Percentiles rank a stretch among this genome's conserved stretches.
phyloP scores from a whole-genome alignment of 2,329 filamentous ascomycete genomes.

The Penicillium sp. region DNA sequence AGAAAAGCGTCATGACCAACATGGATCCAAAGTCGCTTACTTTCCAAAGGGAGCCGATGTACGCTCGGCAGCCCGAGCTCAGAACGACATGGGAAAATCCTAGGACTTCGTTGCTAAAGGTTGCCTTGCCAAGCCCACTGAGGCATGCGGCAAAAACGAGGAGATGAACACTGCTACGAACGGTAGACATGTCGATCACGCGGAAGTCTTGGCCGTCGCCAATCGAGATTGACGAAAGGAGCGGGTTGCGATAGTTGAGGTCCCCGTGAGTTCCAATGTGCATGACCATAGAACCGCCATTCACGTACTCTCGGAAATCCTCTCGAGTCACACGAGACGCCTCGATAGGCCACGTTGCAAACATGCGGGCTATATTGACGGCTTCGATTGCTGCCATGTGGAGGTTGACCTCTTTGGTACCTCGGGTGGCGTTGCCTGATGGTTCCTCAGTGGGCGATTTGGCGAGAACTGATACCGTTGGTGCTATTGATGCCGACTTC shows the following conservation, averaged over 20 bases:
- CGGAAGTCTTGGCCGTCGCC: constrained; percentile 28
- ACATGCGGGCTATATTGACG: constrained; percentile 27
- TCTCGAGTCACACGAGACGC: constrained; percentile 24
- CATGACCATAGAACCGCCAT: constrained; percentile 23
- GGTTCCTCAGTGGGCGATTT: constrained; percentile 17
- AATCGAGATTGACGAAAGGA: constrained; percentile 29
- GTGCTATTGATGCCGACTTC: constrained; percentile 12
- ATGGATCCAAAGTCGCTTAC: constrained; percentile 30
- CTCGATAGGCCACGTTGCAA: constrained; percentile 29
- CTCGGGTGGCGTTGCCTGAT: not conserved
- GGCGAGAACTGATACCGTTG: constrained; percentile 27
- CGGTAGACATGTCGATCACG: constrained; percentile 26
- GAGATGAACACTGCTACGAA: constrained; percentile 23
- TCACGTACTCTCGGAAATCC: constrained; percentile 23
- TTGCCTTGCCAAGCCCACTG: constrained; percentile 26
- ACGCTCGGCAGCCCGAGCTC: constrained; percentile 28
- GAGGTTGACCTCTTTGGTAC: constrained; percentile 18
- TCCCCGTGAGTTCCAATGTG: constrained; percentile 29
- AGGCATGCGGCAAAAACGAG: constrained; percentile 30
- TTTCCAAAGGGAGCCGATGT: constrained; percentile 28
- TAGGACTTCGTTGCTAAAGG: constrained; percentile 25
- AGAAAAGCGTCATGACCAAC: constrained; percentile 29
- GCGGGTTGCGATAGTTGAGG: constrained; percentile 22
- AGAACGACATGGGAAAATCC: constrained; percentile 30
- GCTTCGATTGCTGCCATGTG: constrained; percentile 30